Base-by-base conservation (phyloP, 805 yeast species). In the Brettanomyces anomalus region DNA sequence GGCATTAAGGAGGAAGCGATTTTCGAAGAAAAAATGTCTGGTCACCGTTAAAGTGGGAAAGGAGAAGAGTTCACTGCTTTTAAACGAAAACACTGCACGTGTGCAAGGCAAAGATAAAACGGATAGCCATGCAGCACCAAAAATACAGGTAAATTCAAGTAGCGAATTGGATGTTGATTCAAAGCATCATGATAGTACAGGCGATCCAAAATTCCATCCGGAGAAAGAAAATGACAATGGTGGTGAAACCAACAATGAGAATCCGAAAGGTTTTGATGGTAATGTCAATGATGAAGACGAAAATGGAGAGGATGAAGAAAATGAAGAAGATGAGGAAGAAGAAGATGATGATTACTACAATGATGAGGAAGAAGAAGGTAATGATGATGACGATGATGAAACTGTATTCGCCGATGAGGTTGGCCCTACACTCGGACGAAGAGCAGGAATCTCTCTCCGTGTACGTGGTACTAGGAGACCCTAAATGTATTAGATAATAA, bases 261-360 rank as follows among this genome's bases (percentile, higher is more conserved):
- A 30, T 13, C 20, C 21, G n/a, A 24, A 38, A 5, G 35, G 16
- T 17, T 6, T 26, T 13, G 41, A 28, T 19, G 34, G 16, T 31
- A 21, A 24, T 28, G 41, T 17, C 11, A 33, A 38, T n/a, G 41
- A 38, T 5, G 41, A 38, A 13, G 41, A 38, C 5, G 41, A 38
- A 2, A 34, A 38, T 10, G 41, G 13, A 13, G 35, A 31, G 6
- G 41, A 32, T 32, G 34, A 32, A 7, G 34, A 16, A 32, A 16
- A 32, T n/a, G 34, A 32, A 32, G 34, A 32, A 2, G 34, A 32
- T 32, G 18, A 32, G 7, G 34, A 32, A 5, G 17, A 32, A 32
- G 34, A 20, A 35, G 37, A 20, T 35, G 37, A 35, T 5, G 20
- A 35, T 20, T 5, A 20, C 13, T 5, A 35, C 5, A 14, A 15